Base-by-base conservation (phyloP, 1,284 basidiomycete genomes). In the Tylopilus orsonianus region DNA sequence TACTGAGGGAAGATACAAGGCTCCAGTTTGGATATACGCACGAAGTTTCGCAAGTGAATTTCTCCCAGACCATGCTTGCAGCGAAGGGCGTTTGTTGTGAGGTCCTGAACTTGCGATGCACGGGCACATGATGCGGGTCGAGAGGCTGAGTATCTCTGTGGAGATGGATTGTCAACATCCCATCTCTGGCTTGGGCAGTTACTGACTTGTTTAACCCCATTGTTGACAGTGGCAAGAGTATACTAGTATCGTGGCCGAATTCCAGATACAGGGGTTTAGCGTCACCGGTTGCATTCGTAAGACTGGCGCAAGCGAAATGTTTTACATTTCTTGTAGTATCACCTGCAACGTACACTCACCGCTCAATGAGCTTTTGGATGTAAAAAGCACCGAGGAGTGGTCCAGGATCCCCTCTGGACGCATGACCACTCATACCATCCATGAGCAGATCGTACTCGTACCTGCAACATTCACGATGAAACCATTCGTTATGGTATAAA, bases 241-340 rank as follows among this genome's bases (percentile, higher is more conserved):
- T 71, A n/a, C 71, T 75, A 6, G 70, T 75, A 49, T 79, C 74
- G 54, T 78, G 75, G 2, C 71, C 75, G 54, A 77, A 78, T 58
- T 79, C 73, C 43, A 79, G 61, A 59, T 71, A 72, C 13, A 73
- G 57, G 22, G 62, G 44, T 43, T 65, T 49, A 13, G 70, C 68
- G 41, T 64, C 57, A 32, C 59, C 65, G 12, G 66, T 69, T 18
- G 61, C 44, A 54, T 75, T 74, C 18, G 69, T 66, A 47, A 75
- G 66, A n/a, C 72, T 74, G 35, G 19, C 27, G 19, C 16, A 37
- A 34, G 10, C 3, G n/a, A 8, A n/a, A 19, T 43, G 30, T 8
- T 29, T 35, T 13, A 19, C 12, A 37, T 18, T 5, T 23, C 27
- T 7, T 22, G 33, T n/a, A n/a, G n/a, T n/a, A 29, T 26, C 29